Percentiles rank a stretch among this genome's conserved stretches.
Conservation (phyloP, 768 basidiomycete genomes). For the Lactarius sanguifluus region DNA sequence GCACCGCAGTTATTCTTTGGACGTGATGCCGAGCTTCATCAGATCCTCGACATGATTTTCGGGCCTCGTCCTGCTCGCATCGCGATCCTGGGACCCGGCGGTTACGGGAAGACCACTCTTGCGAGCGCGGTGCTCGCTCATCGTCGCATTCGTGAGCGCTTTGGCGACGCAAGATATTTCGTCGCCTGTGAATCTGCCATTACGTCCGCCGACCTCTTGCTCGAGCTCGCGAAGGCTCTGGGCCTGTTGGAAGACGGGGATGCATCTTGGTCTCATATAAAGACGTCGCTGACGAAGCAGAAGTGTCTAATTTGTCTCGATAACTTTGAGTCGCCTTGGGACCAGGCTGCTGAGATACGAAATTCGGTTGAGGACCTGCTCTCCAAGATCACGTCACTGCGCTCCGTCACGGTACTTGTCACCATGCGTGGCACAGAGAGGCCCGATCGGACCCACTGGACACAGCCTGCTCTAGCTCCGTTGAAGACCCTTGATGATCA, state of each 20-base stretch:
- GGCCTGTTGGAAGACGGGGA: background rate
- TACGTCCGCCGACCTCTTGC: constrained; percentile 31
- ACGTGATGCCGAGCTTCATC: constrained; percentile 3
- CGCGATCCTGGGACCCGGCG: constrained; percentile 32
- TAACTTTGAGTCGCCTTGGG: constrained; percentile 45
- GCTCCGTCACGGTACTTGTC: constrained; percentile 2
- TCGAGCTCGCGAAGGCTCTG: constrained; percentile 29
- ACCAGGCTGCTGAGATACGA: constrained; percentile 20
- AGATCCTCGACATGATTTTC: constrained; percentile 9
- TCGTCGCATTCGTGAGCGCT: constrained; percentile 29
- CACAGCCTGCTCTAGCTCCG: constrained; percentile 7
- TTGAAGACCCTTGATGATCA: constrained; percentile 3
- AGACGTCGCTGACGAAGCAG: constrained; percentile 15
- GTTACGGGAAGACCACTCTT: constrained; percentile 43
- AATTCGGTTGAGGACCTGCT: constrained; percentile 14
- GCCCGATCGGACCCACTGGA: constrained; percentile 15
- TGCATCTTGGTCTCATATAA: background rate
- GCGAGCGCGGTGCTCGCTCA: constrained; percentile 38
- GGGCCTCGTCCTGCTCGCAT: constrained; percentile 1
- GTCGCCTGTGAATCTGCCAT: constrained; percentile 38
- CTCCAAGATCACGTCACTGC: background rate
- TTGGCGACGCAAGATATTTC: constrained; percentile 35
- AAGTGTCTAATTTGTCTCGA: constrained; percentile 40
- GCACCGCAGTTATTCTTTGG: constrained; percentile 17
- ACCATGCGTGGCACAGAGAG: constrained; percentile 15